Conservation (phyloP, 306 rosid species). For the Rosa persica region DNA sequence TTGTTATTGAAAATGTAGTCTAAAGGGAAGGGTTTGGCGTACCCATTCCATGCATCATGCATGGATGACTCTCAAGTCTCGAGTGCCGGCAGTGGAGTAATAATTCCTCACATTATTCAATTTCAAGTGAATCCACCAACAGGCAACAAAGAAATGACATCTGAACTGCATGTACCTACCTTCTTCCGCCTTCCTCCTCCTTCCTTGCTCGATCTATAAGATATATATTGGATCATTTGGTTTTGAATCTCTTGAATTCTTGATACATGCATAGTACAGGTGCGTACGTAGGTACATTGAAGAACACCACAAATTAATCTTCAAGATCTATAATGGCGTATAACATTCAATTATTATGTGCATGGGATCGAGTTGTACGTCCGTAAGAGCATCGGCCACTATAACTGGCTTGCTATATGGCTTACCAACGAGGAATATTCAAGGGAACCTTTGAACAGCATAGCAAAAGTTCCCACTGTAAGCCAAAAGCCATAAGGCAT, state of each 20-base stretch:
- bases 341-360: neutral
- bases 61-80: neutral
- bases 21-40: neutral
- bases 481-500: no score
- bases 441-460: no score
- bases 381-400: no score
- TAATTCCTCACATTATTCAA: neutral
- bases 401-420: no score
- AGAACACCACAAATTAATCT: neutral
- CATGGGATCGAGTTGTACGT: neutral
- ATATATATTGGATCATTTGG: neutral
- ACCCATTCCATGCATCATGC: neutral
- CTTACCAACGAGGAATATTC: no score
- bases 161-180: neutral
- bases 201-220: neutral
- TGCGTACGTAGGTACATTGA: neutral
- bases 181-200: neutral
- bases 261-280: neutral
- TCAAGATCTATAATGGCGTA: neutral
- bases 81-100: neutral
- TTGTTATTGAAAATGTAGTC: neutral
- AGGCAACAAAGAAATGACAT: constrained; percentile 11
- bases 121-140: neutral
- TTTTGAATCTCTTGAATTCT: neutral
- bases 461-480: no score